phyloP scores from a whole-genome alignment of 768 basidiomycete genomes.

The Clavaria fumosa region DNA sequence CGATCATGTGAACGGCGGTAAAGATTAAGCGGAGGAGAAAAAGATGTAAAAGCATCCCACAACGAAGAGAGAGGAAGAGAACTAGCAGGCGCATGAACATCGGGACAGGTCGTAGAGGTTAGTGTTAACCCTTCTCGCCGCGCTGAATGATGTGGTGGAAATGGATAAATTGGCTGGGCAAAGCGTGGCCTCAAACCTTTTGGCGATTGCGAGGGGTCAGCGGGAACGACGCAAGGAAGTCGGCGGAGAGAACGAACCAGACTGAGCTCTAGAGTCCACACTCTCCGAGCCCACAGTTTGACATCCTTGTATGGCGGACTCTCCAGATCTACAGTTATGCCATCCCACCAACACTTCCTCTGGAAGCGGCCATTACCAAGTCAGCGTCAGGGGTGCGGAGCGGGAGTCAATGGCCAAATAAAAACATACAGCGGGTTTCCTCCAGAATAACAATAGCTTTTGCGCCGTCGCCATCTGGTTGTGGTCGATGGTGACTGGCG shows the following conservation, averaged over 20 bases:
- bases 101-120: too few relatives aligned
- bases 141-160: too few relatives aligned
- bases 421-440: constrained; percentile 89
- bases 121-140: too few relatives aligned
- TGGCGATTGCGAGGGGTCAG: too few relatives aligned
- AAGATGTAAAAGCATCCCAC: too few relatives aligned
- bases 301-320: constrained; percentile 36
- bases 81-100: too few relatives aligned
- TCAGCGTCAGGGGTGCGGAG: constrained; percentile 5
- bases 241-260: constrained; percentile 36
- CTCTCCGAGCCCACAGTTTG: constrained; percentile 93
- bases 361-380: constrained; percentile 19
- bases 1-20: too few relatives aligned
- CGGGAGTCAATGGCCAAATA: constrained; percentile 4
- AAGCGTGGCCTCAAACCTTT: too few relatives aligned
- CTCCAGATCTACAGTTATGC: constrained; percentile 76
- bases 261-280: constrained; percentile 96
- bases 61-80: too few relatives aligned
- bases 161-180: too few relatives aligned
- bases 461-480: constrained; percentile 95
- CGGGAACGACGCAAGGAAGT: too few relatives aligned
- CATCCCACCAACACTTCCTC: constrained; percentile 99
- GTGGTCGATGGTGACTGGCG: constrained; percentile 72
- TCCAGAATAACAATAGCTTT: constrained; percentile 94
- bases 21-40: too few relatives aligned